Percentiles rank a stretch among this genome's conserved stretches.
These are phyloP conservation scores for Exophiala sideris DNA, from an alignment of 2,329 filamentous ascomycete species.

Conservation along the genomic window DNA sequence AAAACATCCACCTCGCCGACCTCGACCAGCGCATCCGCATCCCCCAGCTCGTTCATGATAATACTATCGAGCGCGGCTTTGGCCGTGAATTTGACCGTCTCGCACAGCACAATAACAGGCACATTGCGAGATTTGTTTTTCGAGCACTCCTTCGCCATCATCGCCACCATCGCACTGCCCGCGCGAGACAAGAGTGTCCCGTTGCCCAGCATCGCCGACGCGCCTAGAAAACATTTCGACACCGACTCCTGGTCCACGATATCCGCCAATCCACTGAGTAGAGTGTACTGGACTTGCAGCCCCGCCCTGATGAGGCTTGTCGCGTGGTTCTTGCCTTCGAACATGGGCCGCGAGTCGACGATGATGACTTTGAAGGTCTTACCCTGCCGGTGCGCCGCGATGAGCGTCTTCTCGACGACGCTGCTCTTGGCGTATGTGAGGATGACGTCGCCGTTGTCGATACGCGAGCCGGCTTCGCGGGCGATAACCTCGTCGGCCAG, in stretches of 20 bases:
- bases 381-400: slow-evolving; percentile 63
- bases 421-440: slow-evolving; percentile 84
- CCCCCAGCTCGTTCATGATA: slow-evolving; percentile 87
- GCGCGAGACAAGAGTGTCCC: slow-evolving; percentile 83
- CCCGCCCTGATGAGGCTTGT: slow-evolving; percentile 66
- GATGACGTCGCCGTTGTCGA: slow-evolving; percentile 75
- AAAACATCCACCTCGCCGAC: slow-evolving; percentile 16
- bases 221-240: slow-evolving; percentile 76
- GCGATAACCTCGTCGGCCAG: slow-evolving; percentile 85
- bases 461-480: slow-evolving; percentile 68
- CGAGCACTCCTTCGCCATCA: slow-evolving; percentile 66
- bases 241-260: slow-evolving; percentile 61
- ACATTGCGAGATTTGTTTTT: slow-evolving; percentile 54
- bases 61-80: slow-evolving; percentile 88
- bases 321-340: slow-evolving; percentile 69
- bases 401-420: slow-evolving; percentile 77
- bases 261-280: slow-evolving; percentile 73
- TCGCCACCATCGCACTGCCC: slow-evolving; percentile 82
- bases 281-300: slow-evolving; percentile 74
- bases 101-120: slow-evolving; percentile 84
- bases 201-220: slow-evolving; percentile 94
- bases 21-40: slow-evolving; percentile 63
- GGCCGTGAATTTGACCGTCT: slow-evolving; percentile 92
- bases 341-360: slow-evolving; percentile 70
- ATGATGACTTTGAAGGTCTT: slow-evolving; percentile 79